Conservation (phyloP, 2,329 filamentous ascomycete genomes). For the Tolypocladium endophyticum region DNA sequence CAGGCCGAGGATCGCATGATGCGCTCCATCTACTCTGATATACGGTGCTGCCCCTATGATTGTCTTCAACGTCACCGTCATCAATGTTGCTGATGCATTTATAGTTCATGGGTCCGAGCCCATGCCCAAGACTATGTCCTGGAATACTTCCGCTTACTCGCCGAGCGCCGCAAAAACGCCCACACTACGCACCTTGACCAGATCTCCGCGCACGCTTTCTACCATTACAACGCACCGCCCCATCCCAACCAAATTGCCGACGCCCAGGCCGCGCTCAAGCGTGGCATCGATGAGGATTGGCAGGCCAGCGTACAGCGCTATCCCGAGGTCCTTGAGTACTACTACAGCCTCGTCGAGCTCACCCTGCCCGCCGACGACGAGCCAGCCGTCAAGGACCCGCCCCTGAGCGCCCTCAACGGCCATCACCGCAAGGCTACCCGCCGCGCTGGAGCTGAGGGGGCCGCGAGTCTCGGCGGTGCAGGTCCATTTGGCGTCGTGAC, state of each 20-base stretch:
- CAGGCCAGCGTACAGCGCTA: conserved; percentile 64
- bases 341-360: conserved; percentile 60
- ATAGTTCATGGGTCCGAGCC: conserved; percentile 51
- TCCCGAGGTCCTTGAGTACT: conserved; percentile 74
- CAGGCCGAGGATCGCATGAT: conserved; percentile 56
- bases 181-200: conserved; percentile 46
- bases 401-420: conserved; percentile 41
- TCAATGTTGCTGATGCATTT: background rate
- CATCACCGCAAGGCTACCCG: conserved; percentile 33
- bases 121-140: conserved; percentile 60
- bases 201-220: conserved; percentile 42
- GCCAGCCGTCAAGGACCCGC: conserved; percentile 47
- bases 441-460: conserved; percentile 24
- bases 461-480: conserved; percentile 15
- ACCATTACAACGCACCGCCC: conserved; percentile 46
- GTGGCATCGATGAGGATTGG: conserved; percentile 73
- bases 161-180: conserved; percentile 47
- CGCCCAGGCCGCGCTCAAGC: conserved; percentile 56
- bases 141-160: conserved; percentile 51
- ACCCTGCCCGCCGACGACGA: conserved; percentile 54
- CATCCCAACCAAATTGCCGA: conserved; percentile 52
- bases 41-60: conserved; percentile 34
- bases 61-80: background rate
- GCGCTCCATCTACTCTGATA: conserved; percentile 50
- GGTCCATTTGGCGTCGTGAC: conserved; percentile 1